Evolutionary conservation across 2,329 filamentous ascomycete genomes (phyloP), one percentile per base, ranked within the genome.

Genomic region (Aureobasidium melanogenum): DNA sequence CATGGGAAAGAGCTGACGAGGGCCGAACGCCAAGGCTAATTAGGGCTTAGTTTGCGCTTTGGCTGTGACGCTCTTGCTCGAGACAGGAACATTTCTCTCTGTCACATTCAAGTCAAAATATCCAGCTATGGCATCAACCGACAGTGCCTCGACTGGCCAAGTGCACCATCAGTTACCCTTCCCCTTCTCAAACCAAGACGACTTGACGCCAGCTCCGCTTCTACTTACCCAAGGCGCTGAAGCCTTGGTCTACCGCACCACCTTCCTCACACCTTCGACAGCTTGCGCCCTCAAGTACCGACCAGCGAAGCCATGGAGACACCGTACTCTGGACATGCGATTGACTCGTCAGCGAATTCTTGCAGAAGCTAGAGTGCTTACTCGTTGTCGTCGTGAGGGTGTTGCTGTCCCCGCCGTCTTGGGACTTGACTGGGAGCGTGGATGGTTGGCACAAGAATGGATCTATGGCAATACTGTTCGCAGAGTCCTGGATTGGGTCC

Each of bases 191-290:
- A 82, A 83, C 72, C 78, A 82, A 64, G 78, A 84, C 41, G 63
- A 64, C 24, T 41, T 32, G 1, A 48, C 59, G 1, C 41, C 39
- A n/a, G 73, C 79, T 67, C 75, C 83, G 52, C 85, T 90, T 65
- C 88, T 96, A 70, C 84, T 97, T 68, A 87, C 90, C 62, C 94
- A 97, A 81, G 94, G 94, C 76, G 94, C 94, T 72, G 94, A 99
- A 83, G 92, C 90, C 63, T 90, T 93, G 66, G 84, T 99, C 71
- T 97, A 95, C 84, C 87, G 86, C 74, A 93, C 90, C 19, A 86
- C 84, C 60, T 95, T 90, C 76, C 86, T 97, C 60, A 73, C 82
- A 1, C 82, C 88, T 41, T 73, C 79, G 61, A 79, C 84, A 10
- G 84, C 88, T 15, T 88, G 86, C 71, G 90, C 93, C 0, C 84